A percentile compares a stretch with the other conserved stretches of the same genome.
phyloP scores from a whole-genome alignment of 257 asterid species.

The Eucommia ulmoides region DNA sequence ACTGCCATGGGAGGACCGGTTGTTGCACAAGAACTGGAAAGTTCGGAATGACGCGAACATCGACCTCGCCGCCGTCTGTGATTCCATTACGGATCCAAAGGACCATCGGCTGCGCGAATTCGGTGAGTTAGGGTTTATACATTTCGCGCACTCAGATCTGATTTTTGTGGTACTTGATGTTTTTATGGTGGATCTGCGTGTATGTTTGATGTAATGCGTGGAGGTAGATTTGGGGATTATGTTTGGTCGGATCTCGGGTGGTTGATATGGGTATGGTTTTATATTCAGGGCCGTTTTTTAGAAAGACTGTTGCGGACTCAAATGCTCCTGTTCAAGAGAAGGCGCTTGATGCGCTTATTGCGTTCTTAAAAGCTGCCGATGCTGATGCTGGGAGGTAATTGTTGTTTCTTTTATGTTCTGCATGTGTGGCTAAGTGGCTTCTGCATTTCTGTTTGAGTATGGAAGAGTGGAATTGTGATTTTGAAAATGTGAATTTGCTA shows the following conservation, averaged over 20 bases:
- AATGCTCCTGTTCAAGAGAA: slow-evolving; percentile 99
- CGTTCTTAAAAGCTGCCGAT: slow-evolving; percentile 84
- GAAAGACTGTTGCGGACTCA: slow-evolving; percentile 73
- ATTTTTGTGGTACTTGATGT: slow-evolving; percentile 17
- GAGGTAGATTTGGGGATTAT: not conserved
- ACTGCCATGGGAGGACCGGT: slow-evolving; percentile 92
- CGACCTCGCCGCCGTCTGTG: slow-evolving; percentile 89
- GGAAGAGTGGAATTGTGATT: slow-evolving; percentile 3
- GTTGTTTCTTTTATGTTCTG: slow-evolving; percentile 1
- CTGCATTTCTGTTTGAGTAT: not conserved
- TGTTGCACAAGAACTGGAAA: slow-evolving; percentile 97
- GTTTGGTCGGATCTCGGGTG: slow-evolving; percentile 21
- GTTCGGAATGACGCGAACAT: slow-evolving; percentile 95
- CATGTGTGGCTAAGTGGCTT: not conserved
- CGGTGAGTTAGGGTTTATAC: slow-evolving; percentile 41
- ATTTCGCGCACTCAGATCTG: slow-evolving; percentile 33
- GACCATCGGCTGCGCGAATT: slow-evolving; percentile 91
- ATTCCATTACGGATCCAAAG: slow-evolving; percentile 88
- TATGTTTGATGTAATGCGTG: slow-evolving; percentile 20
- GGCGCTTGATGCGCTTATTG: slow-evolving; percentile 94
- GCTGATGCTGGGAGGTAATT: slow-evolving; percentile 86
- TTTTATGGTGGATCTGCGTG: slow-evolving; percentile 18
- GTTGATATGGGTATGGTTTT: not conserved
- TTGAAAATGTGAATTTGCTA: slow-evolving; percentile 6
- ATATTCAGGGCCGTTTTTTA: slow-evolving; percentile 62